These are phyloP conservation scores for Pistacia atlantica DNA, from an alignment of 345 rosid genomes.

Conservation along the genomic window DNA sequence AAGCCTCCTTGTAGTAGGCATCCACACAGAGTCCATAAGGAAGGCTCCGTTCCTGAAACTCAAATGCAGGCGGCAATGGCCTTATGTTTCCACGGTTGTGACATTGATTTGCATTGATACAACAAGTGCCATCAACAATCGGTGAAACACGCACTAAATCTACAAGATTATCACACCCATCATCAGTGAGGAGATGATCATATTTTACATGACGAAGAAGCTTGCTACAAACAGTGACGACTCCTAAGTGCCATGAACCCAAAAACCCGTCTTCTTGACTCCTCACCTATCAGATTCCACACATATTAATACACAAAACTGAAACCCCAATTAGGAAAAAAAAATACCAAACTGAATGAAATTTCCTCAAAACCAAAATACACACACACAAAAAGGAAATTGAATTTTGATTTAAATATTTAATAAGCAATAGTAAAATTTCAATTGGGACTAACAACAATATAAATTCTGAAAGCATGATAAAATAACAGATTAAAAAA, in stretches of 20 bases:
- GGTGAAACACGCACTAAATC: slow-evolving; percentile 48
- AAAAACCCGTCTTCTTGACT: slow-evolving; percentile 73
- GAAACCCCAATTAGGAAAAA: neutral
- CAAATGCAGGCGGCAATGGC: slow-evolving; percentile 54
- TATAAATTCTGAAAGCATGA: neutral
- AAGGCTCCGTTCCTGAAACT: slow-evolving; percentile 31
- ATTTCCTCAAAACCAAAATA: neutral
- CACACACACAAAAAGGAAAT: neutral
- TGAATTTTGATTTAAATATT: neutral
- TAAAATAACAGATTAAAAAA: neutral
- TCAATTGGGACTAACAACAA: neutral
- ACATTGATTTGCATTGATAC: slow-evolving; percentile 13
- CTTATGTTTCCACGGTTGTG: slow-evolving; percentile 49
- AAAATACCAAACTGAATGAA: neutral
- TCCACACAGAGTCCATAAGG: slow-evolving; percentile 73
- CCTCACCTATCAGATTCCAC: slow-evolving; percentile 47
- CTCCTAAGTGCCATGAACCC: slow-evolving; percentile 81
- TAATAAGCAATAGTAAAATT: neutral
- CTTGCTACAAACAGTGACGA: slow-evolving; percentile 32
- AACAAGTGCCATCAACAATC: slow-evolving; percentile 30
- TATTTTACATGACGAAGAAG: slow-evolving; percentile 41
- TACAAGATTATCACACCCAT: slow-evolving; percentile 38
- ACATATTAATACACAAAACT: neutral
- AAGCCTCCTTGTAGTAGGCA: slow-evolving; percentile 46
- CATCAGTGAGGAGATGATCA: slow-evolving; percentile 52